These are phyloP conservation scores for Licmophora abbreviata DNA, from an alignment of 108 stramenopile genomes.

Conservation along the genomic window DNA sequence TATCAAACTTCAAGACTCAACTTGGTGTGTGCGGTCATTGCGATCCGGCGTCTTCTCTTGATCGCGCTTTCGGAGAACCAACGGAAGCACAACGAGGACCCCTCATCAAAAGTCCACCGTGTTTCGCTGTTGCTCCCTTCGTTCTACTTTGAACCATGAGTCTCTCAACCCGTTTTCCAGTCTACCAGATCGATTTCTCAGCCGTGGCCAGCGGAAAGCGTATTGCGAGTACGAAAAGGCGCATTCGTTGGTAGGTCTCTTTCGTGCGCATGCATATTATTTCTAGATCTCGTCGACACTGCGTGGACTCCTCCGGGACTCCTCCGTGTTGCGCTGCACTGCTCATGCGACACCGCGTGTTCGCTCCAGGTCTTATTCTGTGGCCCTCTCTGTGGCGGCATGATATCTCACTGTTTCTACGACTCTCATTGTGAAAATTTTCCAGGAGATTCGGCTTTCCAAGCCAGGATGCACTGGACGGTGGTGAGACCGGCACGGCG, in stretches of 20 bases:
- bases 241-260: conserved; percentile 52
- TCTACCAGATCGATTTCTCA: conserved; percentile 66
- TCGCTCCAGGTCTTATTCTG: background rate
- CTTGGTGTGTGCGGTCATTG: no score
- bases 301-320: background rate
- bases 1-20: no score
- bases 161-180: no score
- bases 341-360: background rate
- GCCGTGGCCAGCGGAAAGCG: conserved; percentile 53
- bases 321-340: background rate
- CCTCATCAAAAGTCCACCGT: no score
- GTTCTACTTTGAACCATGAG: no score
- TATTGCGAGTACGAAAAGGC: conserved; percentile 47
- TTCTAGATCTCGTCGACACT: background rate
- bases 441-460: conserved; percentile 79
- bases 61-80: no score
- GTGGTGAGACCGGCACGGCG: conserved; percentile 66
- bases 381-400: background rate
- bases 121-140: no score
- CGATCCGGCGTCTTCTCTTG: no score
- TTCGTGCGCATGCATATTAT: background rate
- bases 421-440: background rate
- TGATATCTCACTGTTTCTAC: background rate
- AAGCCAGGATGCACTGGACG: conserved; percentile 60
- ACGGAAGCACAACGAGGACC: no score